Evolutionary conservation across 1,139 yeast species (phyloP).

Genomic region (Hyphopichia pseudoburtonii): DNA sequence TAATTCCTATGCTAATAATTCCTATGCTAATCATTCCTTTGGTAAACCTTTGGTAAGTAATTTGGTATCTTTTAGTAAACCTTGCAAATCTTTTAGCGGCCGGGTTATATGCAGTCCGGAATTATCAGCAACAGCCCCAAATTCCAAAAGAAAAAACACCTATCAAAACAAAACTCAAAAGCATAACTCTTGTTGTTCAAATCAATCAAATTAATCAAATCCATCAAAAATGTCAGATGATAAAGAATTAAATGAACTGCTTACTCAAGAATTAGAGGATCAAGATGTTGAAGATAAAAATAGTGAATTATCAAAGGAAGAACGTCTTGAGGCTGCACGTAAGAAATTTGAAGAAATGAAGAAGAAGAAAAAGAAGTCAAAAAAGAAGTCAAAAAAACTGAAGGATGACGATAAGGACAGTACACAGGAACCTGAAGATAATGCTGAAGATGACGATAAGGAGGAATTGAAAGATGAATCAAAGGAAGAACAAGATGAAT

Average conservation of each 20-base stretch:
- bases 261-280: background rate
- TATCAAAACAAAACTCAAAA: too few relatives aligned
- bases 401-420: conserved; percentile 13
- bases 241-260: background rate
- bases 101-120: too few relatives aligned
- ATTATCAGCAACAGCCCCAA: too few relatives aligned
- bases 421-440: conserved; percentile 12
- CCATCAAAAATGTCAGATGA: background rate
- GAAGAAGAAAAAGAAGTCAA: conserved; percentile 54
- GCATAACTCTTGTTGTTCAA: too few relatives aligned
- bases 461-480: conserved; percentile 7
- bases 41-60: too few relatives aligned
- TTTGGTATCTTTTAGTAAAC: too few relatives aligned
- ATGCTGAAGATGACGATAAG: conserved; percentile 8
- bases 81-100: too few relatives aligned
- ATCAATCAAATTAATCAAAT: background rate
- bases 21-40: too few relatives aligned
- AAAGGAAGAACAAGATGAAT: conserved; percentile 9
- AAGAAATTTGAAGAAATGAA: conserved; percentile 64
- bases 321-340: conserved; percentile 63
- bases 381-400: conserved; percentile 27
- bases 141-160: too few relatives aligned
- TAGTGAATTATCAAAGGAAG: conserved; percentile 40
- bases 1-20: too few relatives aligned
- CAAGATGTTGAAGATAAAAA: conserved; percentile 12